Evolutionary conservation across 108 stramenopile genomes (phyloP).

Genomic region (Parietichytrium sp.): DNA sequence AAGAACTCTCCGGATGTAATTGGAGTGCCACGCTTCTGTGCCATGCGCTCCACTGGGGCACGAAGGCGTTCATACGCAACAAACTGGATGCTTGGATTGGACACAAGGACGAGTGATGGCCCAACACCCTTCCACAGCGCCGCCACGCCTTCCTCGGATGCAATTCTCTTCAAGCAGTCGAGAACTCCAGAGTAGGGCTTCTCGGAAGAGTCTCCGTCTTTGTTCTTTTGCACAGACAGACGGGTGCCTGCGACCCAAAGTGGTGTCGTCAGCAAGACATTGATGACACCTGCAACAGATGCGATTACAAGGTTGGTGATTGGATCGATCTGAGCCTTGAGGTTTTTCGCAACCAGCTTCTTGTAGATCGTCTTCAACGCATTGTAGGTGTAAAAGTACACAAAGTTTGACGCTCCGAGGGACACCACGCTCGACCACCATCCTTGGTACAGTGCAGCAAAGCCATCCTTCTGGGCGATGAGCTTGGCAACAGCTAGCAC

Average conservation of each 20-base stretch:
- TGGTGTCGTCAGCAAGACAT: constrained; percentile 54
- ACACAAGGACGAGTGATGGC: constrained; percentile 81
- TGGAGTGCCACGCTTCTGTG: constrained; percentile 63
- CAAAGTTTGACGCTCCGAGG: constrained; percentile 35
- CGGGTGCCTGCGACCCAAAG: constrained; percentile 59
- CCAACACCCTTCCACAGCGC: constrained; percentile 55
- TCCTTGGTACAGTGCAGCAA: constrained; percentile 3
- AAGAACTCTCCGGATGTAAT: constrained; percentile 68
- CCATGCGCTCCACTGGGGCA: background rate
- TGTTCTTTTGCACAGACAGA: constrained; percentile 44
- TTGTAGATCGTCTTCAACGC: constrained; percentile 33
- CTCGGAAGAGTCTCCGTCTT: background rate
- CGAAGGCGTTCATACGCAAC: constrained; percentile 76
- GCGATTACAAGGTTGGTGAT: constrained; percentile 33
- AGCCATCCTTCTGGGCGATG: constrained; percentile 36
- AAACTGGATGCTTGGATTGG: constrained; percentile 88
- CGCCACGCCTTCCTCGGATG: constrained; percentile 47
- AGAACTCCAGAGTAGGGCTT: constrained; percentile 29
- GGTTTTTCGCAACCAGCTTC: constrained; percentile 36
- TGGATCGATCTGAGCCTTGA: constrained; percentile 5
- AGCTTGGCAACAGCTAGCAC: constrained; percentile 4
- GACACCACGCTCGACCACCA: constrained; percentile 17
- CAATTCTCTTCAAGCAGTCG: constrained; percentile 3
- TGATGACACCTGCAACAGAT: constrained; percentile 49
- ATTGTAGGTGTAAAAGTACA: constrained; percentile 41